phyloP scores from a whole-genome alignment of 169 alveolate species.

The Plasmodium fragile region DNA sequence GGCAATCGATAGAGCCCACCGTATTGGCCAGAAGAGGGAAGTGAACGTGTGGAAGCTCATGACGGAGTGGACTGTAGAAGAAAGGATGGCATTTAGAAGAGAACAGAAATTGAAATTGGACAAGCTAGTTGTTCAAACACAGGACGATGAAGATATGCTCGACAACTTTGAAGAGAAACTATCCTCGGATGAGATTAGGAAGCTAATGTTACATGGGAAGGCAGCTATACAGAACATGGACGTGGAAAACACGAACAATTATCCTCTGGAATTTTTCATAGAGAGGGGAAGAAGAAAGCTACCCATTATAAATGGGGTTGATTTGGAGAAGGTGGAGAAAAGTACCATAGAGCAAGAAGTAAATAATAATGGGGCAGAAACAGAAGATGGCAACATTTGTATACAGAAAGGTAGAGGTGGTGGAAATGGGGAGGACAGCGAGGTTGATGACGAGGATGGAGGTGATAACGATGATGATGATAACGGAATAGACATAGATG shows the following conservation, averaged over 20 bases:
- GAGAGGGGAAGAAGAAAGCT: conserved; percentile 78
- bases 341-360: conserved; percentile 71
- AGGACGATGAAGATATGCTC: conserved; percentile 78
- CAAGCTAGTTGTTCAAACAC: conserved; percentile 88
- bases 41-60: conserved; percentile 97
- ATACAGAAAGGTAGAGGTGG: conserved; percentile 47
- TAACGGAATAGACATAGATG: conserved; percentile 80
- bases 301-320: conserved; percentile 78
- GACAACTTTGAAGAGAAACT: conserved; percentile 81
- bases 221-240: conserved; percentile 86
- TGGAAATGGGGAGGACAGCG: conserved; percentile 68
- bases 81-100: conserved; percentile 97
- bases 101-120: conserved; percentile 92
- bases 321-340: conserved; percentile 64
- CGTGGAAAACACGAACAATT: conserved; percentile 76
- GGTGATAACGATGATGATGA: conserved; percentile 79
- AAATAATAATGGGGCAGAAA: conserved; percentile 21
- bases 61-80: conserved; percentile 99
- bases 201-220: conserved; percentile 89
- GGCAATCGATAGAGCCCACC: conserved; percentile 99
- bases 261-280: conserved; percentile 76
- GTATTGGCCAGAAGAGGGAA: conserved; percentile 98
- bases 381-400: conserved; percentile 15
- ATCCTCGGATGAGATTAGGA: conserved; percentile 88
- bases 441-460: conserved; percentile 42